Evolutionary conservation across 768 basidiomycete genomes (phyloP).

Genomic region (Sarcomyxa edulis): DNA sequence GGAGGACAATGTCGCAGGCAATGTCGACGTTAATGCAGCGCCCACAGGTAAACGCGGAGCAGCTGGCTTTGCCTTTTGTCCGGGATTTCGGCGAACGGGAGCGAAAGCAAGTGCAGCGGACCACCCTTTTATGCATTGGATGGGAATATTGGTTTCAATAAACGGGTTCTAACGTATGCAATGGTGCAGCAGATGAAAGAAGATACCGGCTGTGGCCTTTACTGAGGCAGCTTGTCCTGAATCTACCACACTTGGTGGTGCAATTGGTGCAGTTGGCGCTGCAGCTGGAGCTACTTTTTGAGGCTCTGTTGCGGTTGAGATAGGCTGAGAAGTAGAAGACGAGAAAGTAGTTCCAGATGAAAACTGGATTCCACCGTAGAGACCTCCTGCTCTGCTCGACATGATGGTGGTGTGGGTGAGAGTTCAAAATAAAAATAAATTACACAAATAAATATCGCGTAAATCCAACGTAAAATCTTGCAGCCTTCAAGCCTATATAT

Average conservation of each 20-base stretch:
- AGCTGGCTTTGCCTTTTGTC: conserved; percentile 53
- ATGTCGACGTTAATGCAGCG: conserved; percentile 46
- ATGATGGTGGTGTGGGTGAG: conserved; percentile 35
- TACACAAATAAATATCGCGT: no score
- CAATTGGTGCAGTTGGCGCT: conserved; percentile 18
- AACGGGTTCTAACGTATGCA: conserved; percentile 45
- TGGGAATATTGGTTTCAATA: conserved; percentile 46
- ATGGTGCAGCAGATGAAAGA: conserved; percentile 42
- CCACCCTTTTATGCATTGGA: conserved; percentile 57
- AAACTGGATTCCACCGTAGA: conserved; percentile 86
- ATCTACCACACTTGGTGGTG: conserved; percentile 21
- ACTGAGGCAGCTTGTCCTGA: conserved; percentile 24
- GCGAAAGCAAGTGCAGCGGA: conserved; percentile 88
- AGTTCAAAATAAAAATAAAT: no score
- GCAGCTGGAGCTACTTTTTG: conserved; percentile 13
- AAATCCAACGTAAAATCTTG: no score
- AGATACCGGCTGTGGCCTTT: conserved; percentile 57
- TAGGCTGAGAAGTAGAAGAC: conserved; percentile 29
- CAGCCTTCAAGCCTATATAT: no score
- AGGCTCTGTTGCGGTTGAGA: conserved; percentile 15
- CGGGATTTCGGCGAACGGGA: conserved; percentile 61
- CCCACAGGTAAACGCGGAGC: conserved; percentile 55
- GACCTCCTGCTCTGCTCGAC: conserved; percentile 76
- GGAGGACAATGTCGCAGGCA: conserved; percentile 30
- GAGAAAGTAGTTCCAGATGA: conserved; percentile 60